Base-by-base conservation (phyloP, 2,329 filamentous ascomycete genomes). In the Colletotrichum sp. region DNA sequence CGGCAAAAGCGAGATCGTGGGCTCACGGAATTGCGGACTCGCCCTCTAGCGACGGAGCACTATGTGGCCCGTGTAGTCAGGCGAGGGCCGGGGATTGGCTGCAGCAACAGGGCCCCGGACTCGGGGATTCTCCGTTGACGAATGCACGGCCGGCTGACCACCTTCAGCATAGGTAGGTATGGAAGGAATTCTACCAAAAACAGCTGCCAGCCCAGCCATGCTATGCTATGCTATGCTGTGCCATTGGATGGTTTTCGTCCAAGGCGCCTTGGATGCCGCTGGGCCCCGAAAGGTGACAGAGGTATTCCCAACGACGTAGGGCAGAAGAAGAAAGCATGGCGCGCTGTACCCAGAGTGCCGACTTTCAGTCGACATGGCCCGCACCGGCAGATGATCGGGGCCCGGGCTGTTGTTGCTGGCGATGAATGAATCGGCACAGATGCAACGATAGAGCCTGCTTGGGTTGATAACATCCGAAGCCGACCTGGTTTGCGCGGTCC, bases 1-100 rank as follows among this genome's bases (percentile, higher is more conserved):
- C 77, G 71, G 79, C 77, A 81, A 85, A 85, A 81, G n/a, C 79
- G 76, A 85, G 84, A 85, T 85, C 79, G 65, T 18, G 79, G 71
- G 69, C 78, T 81, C 78, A 81, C 36, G 34, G 28, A n/a, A 69
- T 28, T 68, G 70, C 59, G 64, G 65, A 34, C 44, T 69, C 28
- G 8, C n/a, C 13, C n/a, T 13, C 15, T 10, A 6, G 26, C 21
- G 34, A 36, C 64, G 24, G 34, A 26, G 16, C 59, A 28, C 60
- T 6, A 5, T 24, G 71, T 18, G 74, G 49, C 24, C 74, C 59
- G 70, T 69, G 70, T 15, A 18, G 9, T 26, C 13, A 8, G 3
- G 3, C 5, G 18, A 52, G n/a, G 36, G 36, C 30, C 21, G 15
- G n/a, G 8, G 24, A 74, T 69, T 74, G 70, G 74, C 65, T 52